These are phyloP conservation scores for Rhizopogon vinicolor DNA, from an alignment of 768 basidiomycete species.

Conservation along the genomic window DNA sequence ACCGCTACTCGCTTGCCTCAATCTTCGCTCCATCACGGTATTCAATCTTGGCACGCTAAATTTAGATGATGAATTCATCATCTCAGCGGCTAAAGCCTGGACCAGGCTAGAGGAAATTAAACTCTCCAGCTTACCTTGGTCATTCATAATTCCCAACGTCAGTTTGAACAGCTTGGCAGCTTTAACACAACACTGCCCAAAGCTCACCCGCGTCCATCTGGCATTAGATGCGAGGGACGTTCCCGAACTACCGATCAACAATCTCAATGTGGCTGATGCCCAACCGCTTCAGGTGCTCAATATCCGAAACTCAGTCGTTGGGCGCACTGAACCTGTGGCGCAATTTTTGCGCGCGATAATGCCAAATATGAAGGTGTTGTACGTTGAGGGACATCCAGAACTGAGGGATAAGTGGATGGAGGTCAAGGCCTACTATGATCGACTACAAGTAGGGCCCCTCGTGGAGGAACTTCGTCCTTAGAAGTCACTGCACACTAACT, in stretches of 20 bases:
- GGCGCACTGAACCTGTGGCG: slow-evolving; percentile 20
- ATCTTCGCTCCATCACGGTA: slow-evolving; percentile 16
- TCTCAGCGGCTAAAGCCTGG: slow-evolving; percentile 23
- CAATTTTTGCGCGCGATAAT: slow-evolving; percentile 18
- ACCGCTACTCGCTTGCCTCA: slow-evolving; percentile 18
- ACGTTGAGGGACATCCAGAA: slow-evolving; percentile 22
- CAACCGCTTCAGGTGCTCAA: slow-evolving; percentile 20
- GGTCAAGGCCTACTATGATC: background rate
- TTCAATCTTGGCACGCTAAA: slow-evolving; percentile 22
- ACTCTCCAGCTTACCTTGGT: slow-evolving; percentile 25
- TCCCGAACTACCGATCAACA: background rate
- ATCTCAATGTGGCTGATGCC: background rate
- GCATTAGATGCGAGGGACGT: slow-evolving; percentile 21
- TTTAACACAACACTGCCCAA: slow-evolving; percentile 14
- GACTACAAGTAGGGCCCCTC: background rate
- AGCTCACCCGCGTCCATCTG: slow-evolving; percentile 13
- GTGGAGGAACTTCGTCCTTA: background rate
- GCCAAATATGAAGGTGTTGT: slow-evolving; percentile 19
- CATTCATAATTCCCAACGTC: slow-evolving; percentile 1
- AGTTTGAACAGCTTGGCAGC: slow-evolving; percentile 16
- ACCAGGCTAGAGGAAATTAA: slow-evolving; percentile 19
- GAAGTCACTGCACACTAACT: background rate
- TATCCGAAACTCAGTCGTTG: slow-evolving; percentile 23
- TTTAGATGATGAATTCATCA: slow-evolving; percentile 22
- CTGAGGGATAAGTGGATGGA: slow-evolving; percentile 24